These are phyloP conservation scores for Rhizopus sp. DNA, from an alignment of 371 early-diverging fungal species.

Conservation along the genomic window DNA sequence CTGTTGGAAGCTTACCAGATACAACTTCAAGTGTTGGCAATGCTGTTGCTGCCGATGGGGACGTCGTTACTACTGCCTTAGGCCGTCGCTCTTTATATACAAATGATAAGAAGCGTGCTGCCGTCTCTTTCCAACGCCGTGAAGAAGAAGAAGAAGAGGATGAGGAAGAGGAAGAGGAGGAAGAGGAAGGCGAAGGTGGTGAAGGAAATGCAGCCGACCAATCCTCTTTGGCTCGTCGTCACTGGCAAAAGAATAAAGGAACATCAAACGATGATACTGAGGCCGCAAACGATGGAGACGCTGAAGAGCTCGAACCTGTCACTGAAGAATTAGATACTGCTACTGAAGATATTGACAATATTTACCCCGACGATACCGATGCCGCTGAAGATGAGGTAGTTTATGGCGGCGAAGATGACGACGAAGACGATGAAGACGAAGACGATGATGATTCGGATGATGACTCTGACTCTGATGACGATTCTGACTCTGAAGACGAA, in stretches of 20 bases:
- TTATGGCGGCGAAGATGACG: neutral
- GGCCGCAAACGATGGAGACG: neutral
- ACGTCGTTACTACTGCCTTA: neutral
- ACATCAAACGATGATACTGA: neutral
- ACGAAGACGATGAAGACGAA: neutral
- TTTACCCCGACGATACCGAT: neutral
- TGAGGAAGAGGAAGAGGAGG: neutral
- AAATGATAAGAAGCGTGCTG: neutral
- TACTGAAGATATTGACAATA: neutral
- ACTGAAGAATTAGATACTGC: no score
- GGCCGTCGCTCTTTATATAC: neutral
- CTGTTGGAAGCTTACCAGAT: neutral
- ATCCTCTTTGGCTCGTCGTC: neutral
- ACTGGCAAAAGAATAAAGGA: neutral
- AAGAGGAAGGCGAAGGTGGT: constrained; percentile 1
- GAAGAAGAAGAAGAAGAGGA: constrained; percentile 2
- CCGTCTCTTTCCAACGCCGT: neutral
- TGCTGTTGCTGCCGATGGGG: constrained; percentile 4
- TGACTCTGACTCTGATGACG: neutral
- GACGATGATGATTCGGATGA: neutral
- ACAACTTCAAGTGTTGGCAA: constrained; percentile 17
- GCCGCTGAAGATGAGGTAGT: constrained; percentile 1
- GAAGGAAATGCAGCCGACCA: neutral
- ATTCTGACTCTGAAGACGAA: no score
- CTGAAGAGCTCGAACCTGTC: no score